These are phyloP conservation scores for Boletus eberwhitei DNA, from an alignment of 768 basidiomycete species.

Conservation along the genomic window DNA sequence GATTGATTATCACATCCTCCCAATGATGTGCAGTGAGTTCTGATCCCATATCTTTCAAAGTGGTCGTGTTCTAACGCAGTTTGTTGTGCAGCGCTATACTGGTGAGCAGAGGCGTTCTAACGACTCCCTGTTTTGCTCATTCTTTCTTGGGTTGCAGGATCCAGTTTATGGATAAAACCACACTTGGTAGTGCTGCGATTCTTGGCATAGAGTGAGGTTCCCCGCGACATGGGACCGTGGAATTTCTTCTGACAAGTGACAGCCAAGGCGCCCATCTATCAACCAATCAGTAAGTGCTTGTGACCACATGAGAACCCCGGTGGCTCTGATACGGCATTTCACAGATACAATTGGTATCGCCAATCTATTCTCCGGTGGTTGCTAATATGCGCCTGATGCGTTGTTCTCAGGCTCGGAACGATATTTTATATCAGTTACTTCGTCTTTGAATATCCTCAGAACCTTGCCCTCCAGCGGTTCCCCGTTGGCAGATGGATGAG, in stretches of 20 bases:
- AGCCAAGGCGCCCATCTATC: constrained; percentile 61
- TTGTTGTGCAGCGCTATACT: constrained; percentile 48
- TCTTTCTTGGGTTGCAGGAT: constrained; percentile 40
- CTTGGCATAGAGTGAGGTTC: constrained; percentile 59
- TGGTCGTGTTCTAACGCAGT: neutral
- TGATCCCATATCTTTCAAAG: neutral
- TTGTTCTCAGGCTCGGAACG: constrained; percentile 58
- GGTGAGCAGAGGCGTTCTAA: constrained; percentile 28
- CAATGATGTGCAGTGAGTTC: constrained; percentile 67
- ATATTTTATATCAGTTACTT: constrained; percentile 73
- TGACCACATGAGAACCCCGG: neutral
- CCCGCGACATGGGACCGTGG: neutral
- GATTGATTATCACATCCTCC: constrained; percentile 65
- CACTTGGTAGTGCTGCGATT: constrained; percentile 63
- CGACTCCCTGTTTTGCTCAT: neutral
- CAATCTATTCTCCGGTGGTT: neutral
- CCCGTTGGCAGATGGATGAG: constrained; percentile 84
- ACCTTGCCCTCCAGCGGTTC: constrained; percentile 65
- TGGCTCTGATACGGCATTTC: neutral
- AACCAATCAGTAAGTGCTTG: constrained; percentile 53
- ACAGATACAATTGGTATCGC: constrained; percentile 62
- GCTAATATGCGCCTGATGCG: neutral
- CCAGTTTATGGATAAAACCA: constrained; percentile 80
- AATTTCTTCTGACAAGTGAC: neutral
- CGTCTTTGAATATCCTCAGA: constrained; percentile 71